phyloP scores from a whole-genome alignment of 371 early-diverging fungal species.

The Funneliformis caledonium region DNA sequence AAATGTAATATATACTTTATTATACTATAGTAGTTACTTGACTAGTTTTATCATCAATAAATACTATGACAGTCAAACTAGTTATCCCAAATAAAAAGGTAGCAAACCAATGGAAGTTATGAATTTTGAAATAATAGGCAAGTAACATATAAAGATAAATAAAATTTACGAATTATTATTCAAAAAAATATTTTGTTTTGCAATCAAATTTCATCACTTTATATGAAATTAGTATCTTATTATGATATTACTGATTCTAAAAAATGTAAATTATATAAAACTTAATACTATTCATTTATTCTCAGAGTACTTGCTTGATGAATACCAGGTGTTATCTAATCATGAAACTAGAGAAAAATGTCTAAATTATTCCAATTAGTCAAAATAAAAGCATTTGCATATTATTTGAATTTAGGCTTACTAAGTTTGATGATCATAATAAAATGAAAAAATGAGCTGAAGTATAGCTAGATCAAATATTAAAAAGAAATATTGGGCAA shows the following conservation, averaged over 20 bases:
- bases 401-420: conserved; percentile 23
- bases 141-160: too few species aligned
- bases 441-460: background rate
- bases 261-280: conserved; percentile 14
- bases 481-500: conserved; percentile 16
- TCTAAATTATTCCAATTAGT: conserved; percentile 2
- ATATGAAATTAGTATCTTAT: background rate
- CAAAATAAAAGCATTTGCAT: background rate
- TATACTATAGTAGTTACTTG: too few species aligned
- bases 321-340: conserved; percentile 12
- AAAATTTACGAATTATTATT: background rate
- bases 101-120: too few species aligned
- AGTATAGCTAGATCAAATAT: background rate
- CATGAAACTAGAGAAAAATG: background rate
- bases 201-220: conserved; percentile 9
- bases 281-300: conserved; percentile 19
- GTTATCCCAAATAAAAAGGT: too few species aligned
- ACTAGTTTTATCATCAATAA: too few species aligned
- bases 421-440: background rate
- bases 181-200: conserved; percentile 27
- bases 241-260: conserved; percentile 19
- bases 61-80: too few species aligned
- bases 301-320: conserved; percentile 17
- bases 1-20: too few species aligned
- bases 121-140: too few species aligned